Evolutionary conservation across 164 flowering plant species (phyloP), one percentile per base, ranked within the genome.

Genomic region (Tinospora cordifolia): DNA sequence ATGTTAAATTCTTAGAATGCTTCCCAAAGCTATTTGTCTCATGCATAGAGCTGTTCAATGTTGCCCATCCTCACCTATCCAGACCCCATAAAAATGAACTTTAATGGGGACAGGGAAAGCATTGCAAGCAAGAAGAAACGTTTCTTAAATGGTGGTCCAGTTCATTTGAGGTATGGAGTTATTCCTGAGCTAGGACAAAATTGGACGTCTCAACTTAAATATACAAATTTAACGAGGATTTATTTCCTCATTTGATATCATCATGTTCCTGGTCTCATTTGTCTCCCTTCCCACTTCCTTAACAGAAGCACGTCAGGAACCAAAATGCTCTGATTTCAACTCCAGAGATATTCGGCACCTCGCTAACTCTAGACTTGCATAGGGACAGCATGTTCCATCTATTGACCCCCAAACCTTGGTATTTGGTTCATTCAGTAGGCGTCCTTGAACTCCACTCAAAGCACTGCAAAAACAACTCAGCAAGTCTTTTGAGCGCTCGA

Each of bases 201-300:
- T 11, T 59, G 27, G 26, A 21, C 63, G 24, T 3, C 44, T 41
- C 46, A 66, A 66, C 34, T 46, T 19, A 60, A 27, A 46, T 21
- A 72, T 40, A 69, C 75, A 72, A 19, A 69, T 66, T 13, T 65
- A 72, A 30, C 63, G 67, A 24, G 24, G 65, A 27, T 62, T 60
- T 30, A 74, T 71, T 24, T 27, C 40, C 63, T 59, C 75, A 41
- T 41, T 66, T 3, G 65, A 66, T 36, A 59, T 39, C 75, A 72
- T 72, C 30, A 72, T 15, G 39, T 57, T 25, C 64, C 65, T 66
- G 17, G 67, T 67, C 65, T 26, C 67, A 40, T 72, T 58, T 67
- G 66, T 66, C 36, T 1, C 30, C 67, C 75, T 21, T 67, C 70
- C 75, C 75, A 67, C 36, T 72, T 34, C 58, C 75, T 72, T 59